Evolutionary conservation across 1,284 basidiomycete species (phyloP).

Genomic region (Rhodotorula sp.): DNA sequence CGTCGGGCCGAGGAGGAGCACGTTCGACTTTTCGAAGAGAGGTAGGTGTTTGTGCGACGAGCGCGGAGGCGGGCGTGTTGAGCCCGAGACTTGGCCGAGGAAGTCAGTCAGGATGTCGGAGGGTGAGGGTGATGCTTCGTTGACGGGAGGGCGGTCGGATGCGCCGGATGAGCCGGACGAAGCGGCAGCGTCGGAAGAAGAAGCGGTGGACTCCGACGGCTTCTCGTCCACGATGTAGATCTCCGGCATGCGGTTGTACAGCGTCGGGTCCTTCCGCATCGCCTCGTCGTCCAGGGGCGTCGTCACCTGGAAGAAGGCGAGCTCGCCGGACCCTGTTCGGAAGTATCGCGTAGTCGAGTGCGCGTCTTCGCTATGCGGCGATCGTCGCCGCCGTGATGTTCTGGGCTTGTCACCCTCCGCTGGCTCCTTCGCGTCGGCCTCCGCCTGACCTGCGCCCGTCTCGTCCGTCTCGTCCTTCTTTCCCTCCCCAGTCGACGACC

Average conservation of each 20-base stretch:
- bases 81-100: conserved; percentile 44
- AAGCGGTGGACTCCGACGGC: not conserved
- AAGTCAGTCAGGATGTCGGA: conserved; percentile 27
- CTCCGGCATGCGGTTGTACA: conserved; percentile 16
- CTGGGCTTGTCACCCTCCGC: not conserved
- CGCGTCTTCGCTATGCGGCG: not conserved
- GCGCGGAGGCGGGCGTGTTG: conserved; percentile 49
- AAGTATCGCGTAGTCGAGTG: not conserved
- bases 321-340: conserved; percentile 3
- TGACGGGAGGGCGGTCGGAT: not conserved
- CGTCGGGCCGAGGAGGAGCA: conserved; percentile 66
- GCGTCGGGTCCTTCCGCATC: conserved; percentile 11
- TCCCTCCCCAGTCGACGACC: not conserved
- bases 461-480: not conserved
- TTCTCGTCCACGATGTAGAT: conserved; percentile 3
- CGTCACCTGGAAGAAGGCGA: not conserved
- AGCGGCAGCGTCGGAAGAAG: not conserved
- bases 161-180: not conserved
- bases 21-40: conserved; percentile 87
- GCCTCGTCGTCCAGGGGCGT: not conserved
- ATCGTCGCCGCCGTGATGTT: no score
- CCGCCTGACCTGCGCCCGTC: no score
- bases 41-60: conserved; percentile 2
- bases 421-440: not conserved
- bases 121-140: conserved; percentile 1